Conservation (phyloP, 2,329 filamentous ascomycete species). For the Cadophora sp. region DNA sequence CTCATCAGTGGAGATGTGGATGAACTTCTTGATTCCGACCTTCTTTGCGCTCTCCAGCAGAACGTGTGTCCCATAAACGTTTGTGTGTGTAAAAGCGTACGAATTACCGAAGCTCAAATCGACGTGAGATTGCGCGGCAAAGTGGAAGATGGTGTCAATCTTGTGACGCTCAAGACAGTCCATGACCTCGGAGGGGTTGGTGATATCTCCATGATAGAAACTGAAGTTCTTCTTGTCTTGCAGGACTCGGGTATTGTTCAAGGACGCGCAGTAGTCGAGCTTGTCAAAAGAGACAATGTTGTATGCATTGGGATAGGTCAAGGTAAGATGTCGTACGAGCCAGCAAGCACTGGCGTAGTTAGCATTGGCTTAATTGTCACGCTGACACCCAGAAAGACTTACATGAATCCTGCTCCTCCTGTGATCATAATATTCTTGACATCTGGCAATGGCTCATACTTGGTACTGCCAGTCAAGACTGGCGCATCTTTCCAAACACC, state of each 20-base stretch:
- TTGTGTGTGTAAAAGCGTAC: constrained; percentile 80
- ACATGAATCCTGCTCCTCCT: constrained; percentile 87
- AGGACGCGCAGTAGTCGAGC: constrained; percentile 80
- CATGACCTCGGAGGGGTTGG: constrained; percentile 71
- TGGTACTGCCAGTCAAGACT: constrained; percentile 71
- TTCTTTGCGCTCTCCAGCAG: constrained; percentile 79
- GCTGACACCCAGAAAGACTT: constrained; percentile 46
- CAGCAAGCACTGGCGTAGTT: constrained; percentile 71
- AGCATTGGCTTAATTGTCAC: constrained; percentile 28
- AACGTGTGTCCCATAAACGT: constrained; percentile 85
- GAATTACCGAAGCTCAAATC: constrained; percentile 85
- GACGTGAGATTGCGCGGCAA: constrained; percentile 86
- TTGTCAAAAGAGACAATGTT: constrained; percentile 86
- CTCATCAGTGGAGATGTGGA: constrained; percentile 86
- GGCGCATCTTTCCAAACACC: constrained; percentile 77
- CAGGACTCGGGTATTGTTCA: constrained; percentile 78
- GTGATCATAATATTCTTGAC: constrained; percentile 85
- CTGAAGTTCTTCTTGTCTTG: constrained; percentile 74
- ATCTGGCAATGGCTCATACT: constrained; percentile 71
- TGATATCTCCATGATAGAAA: constrained; percentile 83
- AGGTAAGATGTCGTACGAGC: constrained; percentile 78
- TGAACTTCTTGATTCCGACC: constrained; percentile 73
- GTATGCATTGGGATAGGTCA: constrained; percentile 77
- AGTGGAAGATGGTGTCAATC: constrained; percentile 83
- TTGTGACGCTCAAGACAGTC: constrained; percentile 73